These are phyloP conservation scores for Neoarthrinium moseri DNA, from an alignment of 2,329 filamentous ascomycete species.

Conservation along the genomic window DNA sequence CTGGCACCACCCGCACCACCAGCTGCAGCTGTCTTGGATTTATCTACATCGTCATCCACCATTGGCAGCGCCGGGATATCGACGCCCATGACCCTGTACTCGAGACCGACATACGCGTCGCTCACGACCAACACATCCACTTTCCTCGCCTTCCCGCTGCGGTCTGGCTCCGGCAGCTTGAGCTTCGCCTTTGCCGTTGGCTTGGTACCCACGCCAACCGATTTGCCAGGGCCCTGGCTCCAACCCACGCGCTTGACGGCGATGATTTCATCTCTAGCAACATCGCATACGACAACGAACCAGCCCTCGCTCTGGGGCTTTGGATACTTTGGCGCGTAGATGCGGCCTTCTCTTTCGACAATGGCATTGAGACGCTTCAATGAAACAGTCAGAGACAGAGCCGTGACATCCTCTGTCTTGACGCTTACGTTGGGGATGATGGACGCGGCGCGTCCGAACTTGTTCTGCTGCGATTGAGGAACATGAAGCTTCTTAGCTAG, in stretches of 20 bases:
- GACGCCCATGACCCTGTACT: slow-evolving; percentile 47
- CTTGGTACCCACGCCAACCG: slow-evolving; percentile 39
- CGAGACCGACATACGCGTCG: slow-evolving; percentile 82
- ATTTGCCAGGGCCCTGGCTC: slow-evolving; percentile 34
- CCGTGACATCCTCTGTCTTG: slow-evolving; percentile 58
- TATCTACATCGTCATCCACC: slow-evolving; percentile 46
- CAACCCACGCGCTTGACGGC: slow-evolving; percentile 86
- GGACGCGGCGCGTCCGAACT: slow-evolving; percentile 58
- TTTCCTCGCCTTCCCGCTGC: slow-evolving; percentile 49
- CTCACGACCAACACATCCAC: slow-evolving; percentile 78
- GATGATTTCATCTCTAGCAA: slow-evolving; percentile 70
- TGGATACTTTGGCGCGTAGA: slow-evolving; percentile 86
- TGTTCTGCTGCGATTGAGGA: slow-evolving; percentile 37
- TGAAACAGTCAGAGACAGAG: slow-evolving; percentile 60
- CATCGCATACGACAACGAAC: slow-evolving; percentile 77
- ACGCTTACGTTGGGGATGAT: slow-evolving; percentile 70
- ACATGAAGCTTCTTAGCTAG: slow-evolving; percentile 53
- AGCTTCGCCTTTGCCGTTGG: slow-evolving; percentile 57
- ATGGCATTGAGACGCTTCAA: slow-evolving; percentile 68
- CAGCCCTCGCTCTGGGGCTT: slow-evolving; percentile 94
- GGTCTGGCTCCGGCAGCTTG: slow-evolving; percentile 53
- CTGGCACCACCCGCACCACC: neutral
- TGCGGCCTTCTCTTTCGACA: slow-evolving; percentile 64
- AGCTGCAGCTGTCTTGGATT: slow-evolving; percentile 35
- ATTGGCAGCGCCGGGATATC: slow-evolving; percentile 50